A percentile compares a stretch with the other conserved stretches of the same genome.
Conservation (phyloP, 139 green algal genomes). For the Pedinophyceae sp. region DNA sequence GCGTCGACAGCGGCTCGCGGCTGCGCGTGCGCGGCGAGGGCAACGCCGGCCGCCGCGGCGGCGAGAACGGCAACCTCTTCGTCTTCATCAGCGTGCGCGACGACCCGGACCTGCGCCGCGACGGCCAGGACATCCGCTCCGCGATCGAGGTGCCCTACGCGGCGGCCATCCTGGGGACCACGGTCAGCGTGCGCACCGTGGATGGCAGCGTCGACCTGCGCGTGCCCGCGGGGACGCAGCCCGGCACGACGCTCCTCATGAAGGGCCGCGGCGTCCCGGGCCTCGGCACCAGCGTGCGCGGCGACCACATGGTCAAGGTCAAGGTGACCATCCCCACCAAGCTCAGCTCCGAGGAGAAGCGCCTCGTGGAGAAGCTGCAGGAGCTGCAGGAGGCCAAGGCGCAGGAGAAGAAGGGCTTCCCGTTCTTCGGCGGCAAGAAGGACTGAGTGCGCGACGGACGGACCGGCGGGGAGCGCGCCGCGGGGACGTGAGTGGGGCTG, state of each 20-base stretch:
- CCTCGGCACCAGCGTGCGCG: constrained; percentile 55
- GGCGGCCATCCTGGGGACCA: constrained; percentile 88
- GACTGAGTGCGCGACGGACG: too few species aligned
- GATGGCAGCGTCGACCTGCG: constrained; percentile 92
- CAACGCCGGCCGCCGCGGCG: constrained; percentile 41
- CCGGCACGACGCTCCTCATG: constrained; percentile 94
- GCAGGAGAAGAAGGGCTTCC: too few species aligned
- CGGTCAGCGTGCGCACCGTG: constrained; percentile 68
- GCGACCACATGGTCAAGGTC: constrained; percentile 79
- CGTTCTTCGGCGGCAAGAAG: too few species aligned
- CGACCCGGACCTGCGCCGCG: constrained; percentile 67
- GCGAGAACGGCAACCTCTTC: constrained; percentile 77
- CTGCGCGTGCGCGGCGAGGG: constrained; percentile 73
- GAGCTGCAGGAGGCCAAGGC: too few species aligned
- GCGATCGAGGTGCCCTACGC: constrained; percentile 54
- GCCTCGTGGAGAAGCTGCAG: constrained; percentile 81
- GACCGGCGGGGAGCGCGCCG: too few species aligned
- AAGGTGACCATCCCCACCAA: constrained; percentile 83
- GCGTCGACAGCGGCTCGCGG: constrained; percentile 67
- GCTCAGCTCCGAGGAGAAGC: constrained; percentile 60
- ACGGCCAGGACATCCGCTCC: constrained; percentile 76
- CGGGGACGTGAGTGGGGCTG: too few species aligned
- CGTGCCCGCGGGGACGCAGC: constrained; percentile 87
- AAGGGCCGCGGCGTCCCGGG: constrained; percentile 81
- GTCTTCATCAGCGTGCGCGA: constrained; percentile 77